Evolutionary conservation across 139 green algal species (phyloP).

Genomic region (Coelastrella sp.): DNA sequence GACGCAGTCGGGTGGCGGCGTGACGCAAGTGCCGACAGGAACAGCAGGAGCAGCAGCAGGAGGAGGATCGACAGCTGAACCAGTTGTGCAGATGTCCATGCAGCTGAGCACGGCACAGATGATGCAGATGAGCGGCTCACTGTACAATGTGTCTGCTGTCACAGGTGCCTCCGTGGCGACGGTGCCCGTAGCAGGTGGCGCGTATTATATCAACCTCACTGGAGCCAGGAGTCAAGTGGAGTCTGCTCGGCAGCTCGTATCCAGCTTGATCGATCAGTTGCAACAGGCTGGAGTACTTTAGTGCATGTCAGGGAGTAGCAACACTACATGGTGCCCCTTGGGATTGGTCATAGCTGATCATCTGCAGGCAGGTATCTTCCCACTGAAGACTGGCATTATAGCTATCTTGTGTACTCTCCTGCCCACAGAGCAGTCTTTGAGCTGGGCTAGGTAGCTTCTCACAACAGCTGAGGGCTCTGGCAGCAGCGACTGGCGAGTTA

Average conservation of each 20-base stretch:
- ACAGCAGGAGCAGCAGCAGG: slow-evolving; percentile 12
- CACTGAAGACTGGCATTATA: no score
- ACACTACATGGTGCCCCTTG: no score
- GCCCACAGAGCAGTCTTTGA: no score
- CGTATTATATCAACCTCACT: slow-evolving; percentile 28
- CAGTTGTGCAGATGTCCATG: slow-evolving; percentile 12
- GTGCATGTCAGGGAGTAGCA: no score
- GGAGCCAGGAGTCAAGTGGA: slow-evolving; percentile 33
- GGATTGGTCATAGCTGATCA: no score
- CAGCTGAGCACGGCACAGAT: slow-evolving; percentile 12
- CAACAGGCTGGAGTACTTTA: background rate
- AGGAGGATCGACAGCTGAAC: background rate
- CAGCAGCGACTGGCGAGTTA: no score
- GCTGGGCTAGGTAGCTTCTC: no score
- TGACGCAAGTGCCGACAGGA: background rate
- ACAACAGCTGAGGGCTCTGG: no score
- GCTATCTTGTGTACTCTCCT: no score
- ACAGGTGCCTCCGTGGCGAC: background rate
- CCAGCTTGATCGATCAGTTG: slow-evolving; percentile 17
- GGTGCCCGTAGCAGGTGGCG: background rate
- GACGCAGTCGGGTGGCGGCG: background rate
- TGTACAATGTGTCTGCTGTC: slow-evolving; percentile 34
- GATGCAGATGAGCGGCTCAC: background rate
- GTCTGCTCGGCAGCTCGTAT: slow-evolving; percentile 21
- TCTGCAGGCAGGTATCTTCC: no score